Evolutionary conservation across 2,329 filamentous ascomycete genomes (phyloP).

Genomic region (Rutstroemia sp.): DNA sequence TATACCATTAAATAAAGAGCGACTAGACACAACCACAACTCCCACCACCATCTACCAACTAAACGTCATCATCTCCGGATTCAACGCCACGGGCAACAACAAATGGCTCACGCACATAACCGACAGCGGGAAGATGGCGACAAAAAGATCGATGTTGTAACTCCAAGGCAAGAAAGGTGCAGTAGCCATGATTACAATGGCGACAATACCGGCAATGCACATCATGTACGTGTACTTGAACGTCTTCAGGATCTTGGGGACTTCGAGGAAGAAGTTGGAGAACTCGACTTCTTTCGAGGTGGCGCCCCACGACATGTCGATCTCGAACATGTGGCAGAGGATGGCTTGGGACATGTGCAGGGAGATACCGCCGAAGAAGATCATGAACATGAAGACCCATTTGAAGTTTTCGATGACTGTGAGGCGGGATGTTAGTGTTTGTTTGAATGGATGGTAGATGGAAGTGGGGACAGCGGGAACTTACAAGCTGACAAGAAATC

Average conservation of each 20-base stretch:
- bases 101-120: constrained; percentile 5
- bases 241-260: constrained; percentile 2
- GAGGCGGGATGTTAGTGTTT: not conserved
- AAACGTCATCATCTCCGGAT: constrained; percentile 10
- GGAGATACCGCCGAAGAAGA: constrained; percentile 77
- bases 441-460: not conserved
- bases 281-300: constrained; percentile 70
- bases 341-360: constrained; percentile 74
- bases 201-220: not conserved
- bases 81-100: constrained; percentile 5
- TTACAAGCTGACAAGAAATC: constrained; percentile 39
- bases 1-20: not conserved
- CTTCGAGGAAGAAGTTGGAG: constrained; percentile 10
- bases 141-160: constrained; percentile 3
- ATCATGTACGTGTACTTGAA: constrained; percentile 10
- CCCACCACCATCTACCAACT: not conserved
- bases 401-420: constrained; percentile 9
- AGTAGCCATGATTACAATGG: constrained; percentile 3
- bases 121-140: constrained; percentile 3
- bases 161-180: constrained; percentile 6
- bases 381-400: constrained; percentile 8
- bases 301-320: constrained; percentile 78
- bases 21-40: not conserved
- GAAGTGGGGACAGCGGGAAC: not conserved
- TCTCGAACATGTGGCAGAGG: constrained; percentile 71